These are phyloP conservation scores for Monosporascus sp. DNA, from an alignment of 2,329 filamentous ascomycete species.

Conservation along the genomic window DNA sequence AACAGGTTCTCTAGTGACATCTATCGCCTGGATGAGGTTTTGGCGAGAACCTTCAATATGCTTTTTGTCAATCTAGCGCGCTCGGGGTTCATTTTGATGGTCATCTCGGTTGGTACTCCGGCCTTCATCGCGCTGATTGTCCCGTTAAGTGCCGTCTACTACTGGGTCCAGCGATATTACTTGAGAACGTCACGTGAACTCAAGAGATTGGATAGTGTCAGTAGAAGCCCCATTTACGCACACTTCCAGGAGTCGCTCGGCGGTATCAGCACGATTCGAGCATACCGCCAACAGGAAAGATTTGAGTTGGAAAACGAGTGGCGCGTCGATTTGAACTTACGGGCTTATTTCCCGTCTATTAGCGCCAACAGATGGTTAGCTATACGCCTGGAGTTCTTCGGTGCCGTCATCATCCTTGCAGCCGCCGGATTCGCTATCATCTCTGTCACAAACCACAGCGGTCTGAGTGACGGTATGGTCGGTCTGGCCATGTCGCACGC, in stretches of 20 bases:
- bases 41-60: constrained; percentile 98
- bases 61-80: constrained; percentile 72
- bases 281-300: constrained; percentile 81
- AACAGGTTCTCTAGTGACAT: constrained; percentile 92
- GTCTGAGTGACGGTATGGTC: constrained; percentile 67
- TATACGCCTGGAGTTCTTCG: constrained; percentile 90
- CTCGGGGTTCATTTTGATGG: constrained; percentile 76
- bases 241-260: constrained; percentile 98
- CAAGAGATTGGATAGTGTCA: constrained; percentile 92
- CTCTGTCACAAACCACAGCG: constrained; percentile 65
- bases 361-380: constrained; percentile 93
- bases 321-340: constrained; percentile 90
- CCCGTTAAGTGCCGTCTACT: constrained; percentile 75
- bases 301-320: constrained; percentile 95
- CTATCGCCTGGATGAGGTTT: constrained; percentile 82
- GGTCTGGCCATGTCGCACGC: constrained; percentile 97
- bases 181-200: constrained; percentile 92
- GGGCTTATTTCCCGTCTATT: constrained; percentile 93
- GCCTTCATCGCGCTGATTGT: constrained; percentile 76
- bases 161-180: constrained; percentile 96
- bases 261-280: constrained; percentile 90
- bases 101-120: constrained; percentile 80
- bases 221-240: constrained; percentile 91
- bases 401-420: constrained; percentile 85
- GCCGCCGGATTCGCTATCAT: constrained; percentile 79